Evolutionary conservation across 164 flowering plant species (phyloP), one percentile per base, ranked within the genome.

Genomic region (Tinospora cordifolia): DNA sequence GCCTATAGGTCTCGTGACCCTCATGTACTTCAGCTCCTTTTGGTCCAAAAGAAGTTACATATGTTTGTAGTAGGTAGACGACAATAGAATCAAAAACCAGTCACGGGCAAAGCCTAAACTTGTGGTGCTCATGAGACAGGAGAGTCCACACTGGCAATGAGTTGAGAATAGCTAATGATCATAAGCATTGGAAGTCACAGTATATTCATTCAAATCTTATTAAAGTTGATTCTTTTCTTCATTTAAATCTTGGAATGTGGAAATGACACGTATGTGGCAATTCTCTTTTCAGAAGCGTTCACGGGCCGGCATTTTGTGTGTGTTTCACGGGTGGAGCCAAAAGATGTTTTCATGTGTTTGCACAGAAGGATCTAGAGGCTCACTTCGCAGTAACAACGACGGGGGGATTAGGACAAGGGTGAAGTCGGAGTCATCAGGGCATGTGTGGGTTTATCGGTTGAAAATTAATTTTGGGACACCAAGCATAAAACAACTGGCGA

Each of bases 1-100:
- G 15, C 39, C 69, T 59, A 59, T 19, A 46, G 15, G 62, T 76
- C 93, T 77, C 90, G 90, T 87, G 90, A 88, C 83, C 73, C 78
- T 81, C 44, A 21, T 87, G 87, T 84, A 79, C 75, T 77, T 67
- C 84, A 73, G 84, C 75, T 58, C n/a, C 72, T 47, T 65, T 74
- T 79, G 79, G 81, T 64, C 76, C 26, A 49, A 30, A 30, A 64
- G 70, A 70, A 58, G 60, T 54, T 51, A 36, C 65, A 60, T 19
- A 65, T 64, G 60, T 67, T 30, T 19, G 66, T 27, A 26, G 76
- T 27, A 38, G 72, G 51, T 11, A 47, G 38, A 68, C 75, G 73
- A 72, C 76, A 78, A 75, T 30, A 34, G 73, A 72, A 72, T 75
- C 68, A 47, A 63, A 71, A 67, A 67, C 26, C 67, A 71, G 73